Percentiles rank a stretch among this genome's conserved stretches.
These are phyloP conservation scores for Colletotrichum musae DNA, from an alignment of 2,329 filamentous ascomycete species.

Conservation along the genomic window DNA sequence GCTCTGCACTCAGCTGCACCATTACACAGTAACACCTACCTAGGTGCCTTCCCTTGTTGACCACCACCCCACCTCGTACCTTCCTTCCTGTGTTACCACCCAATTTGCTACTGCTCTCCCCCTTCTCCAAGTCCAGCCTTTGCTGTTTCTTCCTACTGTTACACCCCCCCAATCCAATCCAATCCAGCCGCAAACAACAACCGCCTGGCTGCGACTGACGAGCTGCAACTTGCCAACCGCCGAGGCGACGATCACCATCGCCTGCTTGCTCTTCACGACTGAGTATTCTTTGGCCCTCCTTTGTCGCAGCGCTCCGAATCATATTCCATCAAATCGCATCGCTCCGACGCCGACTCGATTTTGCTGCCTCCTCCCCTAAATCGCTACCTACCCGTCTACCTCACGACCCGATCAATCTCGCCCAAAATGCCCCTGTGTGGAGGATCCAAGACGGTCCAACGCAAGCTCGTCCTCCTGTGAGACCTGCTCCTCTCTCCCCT, in stretches of 20 bases:
- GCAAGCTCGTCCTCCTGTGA: slow-evolving; percentile 95
- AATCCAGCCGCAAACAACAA: slow-evolving; percentile 25
- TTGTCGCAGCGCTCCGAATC: neutral
- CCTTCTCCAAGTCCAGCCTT: slow-evolving; percentile 19
- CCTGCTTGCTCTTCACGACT: slow-evolving; percentile 12
- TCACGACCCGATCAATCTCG: slow-evolving; percentile 3
- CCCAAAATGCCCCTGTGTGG: slow-evolving; percentile 65
- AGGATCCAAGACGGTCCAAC: slow-evolving; percentile 88
- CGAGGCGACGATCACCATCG: neutral
- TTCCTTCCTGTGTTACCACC: slow-evolving; percentile 13
- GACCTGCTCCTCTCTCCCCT: slow-evolving; percentile 54
- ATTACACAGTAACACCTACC: neutral
- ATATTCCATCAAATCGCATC: slow-evolving; percentile 7
- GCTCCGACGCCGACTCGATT: neutral
- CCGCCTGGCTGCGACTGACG: slow-evolving; percentile 13
- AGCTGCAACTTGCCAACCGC: slow-evolving; percentile 10
- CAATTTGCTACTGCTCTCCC: slow-evolving; percentile 16
- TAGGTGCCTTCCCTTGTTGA: slow-evolving; percentile 13
- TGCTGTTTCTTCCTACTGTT: slow-evolving; percentile 20
- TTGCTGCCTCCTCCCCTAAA: neutral
- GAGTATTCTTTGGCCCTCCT: slow-evolving; percentile 1
- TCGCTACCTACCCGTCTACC: neutral
- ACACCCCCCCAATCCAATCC: slow-evolving; percentile 6
- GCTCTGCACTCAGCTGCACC: neutral
- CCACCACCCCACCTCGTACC: slow-evolving; percentile 7